Conservation (phyloP, 495 filamentous ascomycete genomes). For the Tuber microsphaerosporum region DNA sequence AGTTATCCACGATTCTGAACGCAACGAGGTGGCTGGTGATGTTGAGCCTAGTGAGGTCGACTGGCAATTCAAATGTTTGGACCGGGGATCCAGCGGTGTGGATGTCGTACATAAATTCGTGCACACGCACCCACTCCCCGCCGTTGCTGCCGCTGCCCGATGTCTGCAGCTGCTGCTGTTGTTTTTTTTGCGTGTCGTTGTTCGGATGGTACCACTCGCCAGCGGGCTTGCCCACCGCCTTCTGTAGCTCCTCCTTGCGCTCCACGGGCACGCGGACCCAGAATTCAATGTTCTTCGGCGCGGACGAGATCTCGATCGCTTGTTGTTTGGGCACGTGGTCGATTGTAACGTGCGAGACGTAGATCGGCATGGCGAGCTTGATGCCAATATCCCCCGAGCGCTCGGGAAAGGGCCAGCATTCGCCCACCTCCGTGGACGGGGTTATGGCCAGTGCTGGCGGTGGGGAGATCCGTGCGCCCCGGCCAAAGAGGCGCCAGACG, state of each 20-base stretch:
- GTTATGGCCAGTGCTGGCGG: constrained; percentile 47
- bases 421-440: constrained; percentile 55
- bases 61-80: constrained; percentile 28
- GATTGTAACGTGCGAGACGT: constrained; percentile 53
- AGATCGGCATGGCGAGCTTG: constrained; percentile 46
- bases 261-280: constrained; percentile 46
- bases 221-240: not conserved
- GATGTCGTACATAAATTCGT: constrained; percentile 34
- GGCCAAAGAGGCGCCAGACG: constrained; percentile 21
- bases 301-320: constrained; percentile 51
- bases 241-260: constrained; percentile 29
- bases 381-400: constrained; percentile 45
- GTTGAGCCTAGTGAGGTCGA: constrained; percentile 30
- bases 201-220: not conserved
- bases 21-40: constrained; percentile 27
- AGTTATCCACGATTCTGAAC: constrained; percentile 33
- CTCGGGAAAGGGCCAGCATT: constrained; percentile 59
- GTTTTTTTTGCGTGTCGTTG: not conserved
- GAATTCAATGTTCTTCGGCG: constrained; percentile 57
- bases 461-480: constrained; percentile 39
- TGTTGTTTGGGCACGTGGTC: constrained; percentile 55
- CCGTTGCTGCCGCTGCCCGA: not conserved
- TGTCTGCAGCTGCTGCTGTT: not conserved
- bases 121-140: not conserved
- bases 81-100: constrained; percentile 4